Percentiles rank a stretch among this genome's conserved stretches.
phyloP scores from a whole-genome alignment of 2,329 filamentous ascomycete genomes.

The Hortaea werneckii region DNA sequence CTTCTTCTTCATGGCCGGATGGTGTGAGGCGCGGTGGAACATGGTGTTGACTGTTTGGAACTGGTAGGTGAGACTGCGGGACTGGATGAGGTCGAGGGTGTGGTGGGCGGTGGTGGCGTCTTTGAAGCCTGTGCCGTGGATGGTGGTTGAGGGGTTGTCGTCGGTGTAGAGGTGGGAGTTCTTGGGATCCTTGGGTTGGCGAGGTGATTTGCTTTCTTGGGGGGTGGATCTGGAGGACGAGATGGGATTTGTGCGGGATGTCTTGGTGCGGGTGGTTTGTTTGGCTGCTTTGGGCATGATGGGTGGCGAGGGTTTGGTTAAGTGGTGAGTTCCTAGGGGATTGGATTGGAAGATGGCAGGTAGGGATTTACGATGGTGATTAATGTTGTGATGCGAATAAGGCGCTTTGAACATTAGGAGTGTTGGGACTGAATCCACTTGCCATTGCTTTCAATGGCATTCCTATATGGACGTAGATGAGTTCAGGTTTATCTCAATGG shows the following conservation, averaged over 20 bases:
- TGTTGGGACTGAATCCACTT: no score
- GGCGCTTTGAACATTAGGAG: no score
- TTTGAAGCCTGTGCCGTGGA: constrained; percentile 26
- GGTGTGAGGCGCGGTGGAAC: neutral
- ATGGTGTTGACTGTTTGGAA: constrained; percentile 20
- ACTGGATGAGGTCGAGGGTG: constrained; percentile 20
- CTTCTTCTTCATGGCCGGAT: neutral
- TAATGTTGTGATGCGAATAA: no score
- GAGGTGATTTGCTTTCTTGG: neutral
- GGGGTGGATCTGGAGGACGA: neutral
- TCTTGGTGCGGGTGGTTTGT: neutral
- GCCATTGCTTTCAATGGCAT: no score
- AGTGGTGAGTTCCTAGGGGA: no score
- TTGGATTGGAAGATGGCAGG: no score
- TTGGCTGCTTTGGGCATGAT: constrained; percentile 2
- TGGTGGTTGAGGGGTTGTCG: constrained; percentile 23
- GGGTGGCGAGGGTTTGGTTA: neutral
- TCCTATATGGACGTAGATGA: no score
- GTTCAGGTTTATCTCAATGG: no score
- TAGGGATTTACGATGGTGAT: no score
- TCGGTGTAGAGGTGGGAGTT: constrained; percentile 25
- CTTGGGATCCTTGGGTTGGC: constrained; percentile 11
- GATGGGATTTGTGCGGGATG: neutral
- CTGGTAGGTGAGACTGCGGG: constrained; percentile 23
- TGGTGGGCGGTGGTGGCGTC: constrained; percentile 16